Evolutionary conservation across 2,329 filamentous ascomycete species (phyloP).

Genomic region (Aspergillus sp.): DNA sequence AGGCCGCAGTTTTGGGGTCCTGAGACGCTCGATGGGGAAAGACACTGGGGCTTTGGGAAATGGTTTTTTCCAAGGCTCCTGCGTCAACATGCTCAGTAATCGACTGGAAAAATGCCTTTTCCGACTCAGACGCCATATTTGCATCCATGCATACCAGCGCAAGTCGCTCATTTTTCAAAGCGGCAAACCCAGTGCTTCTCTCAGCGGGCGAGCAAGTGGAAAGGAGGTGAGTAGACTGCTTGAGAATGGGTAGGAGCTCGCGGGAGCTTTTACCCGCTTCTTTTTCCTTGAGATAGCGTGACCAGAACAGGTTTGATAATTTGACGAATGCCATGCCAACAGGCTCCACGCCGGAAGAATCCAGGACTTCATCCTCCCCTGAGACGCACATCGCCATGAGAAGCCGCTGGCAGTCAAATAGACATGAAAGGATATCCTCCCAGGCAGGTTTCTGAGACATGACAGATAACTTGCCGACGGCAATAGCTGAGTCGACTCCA

Average conservation of each 20-base stretch:
- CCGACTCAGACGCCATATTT: constrained; percentile 35
- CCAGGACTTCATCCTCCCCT: constrained; percentile 6
- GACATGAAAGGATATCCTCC: constrained; percentile 35
- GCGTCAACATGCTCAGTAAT: constrained; percentile 41
- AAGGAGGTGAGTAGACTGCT: constrained; percentile 41
- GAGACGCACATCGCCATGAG: constrained; percentile 27
- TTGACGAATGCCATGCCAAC: constrained; percentile 34
- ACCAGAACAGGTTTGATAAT: constrained; percentile 49
- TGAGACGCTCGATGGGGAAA: constrained; percentile 30
- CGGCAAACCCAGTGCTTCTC: constrained; percentile 38
- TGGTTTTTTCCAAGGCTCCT: constrained; percentile 34
- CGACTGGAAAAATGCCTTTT: constrained; percentile 38
- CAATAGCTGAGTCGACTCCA: constrained; percentile 40
- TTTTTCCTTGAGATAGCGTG: constrained; percentile 44
- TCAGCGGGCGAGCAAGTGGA: constrained; percentile 33
- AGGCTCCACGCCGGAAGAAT: constrained; percentile 18
- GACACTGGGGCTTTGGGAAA: constrained; percentile 22
- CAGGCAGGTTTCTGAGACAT: constrained; percentile 37
- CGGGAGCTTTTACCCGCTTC: constrained; percentile 32
- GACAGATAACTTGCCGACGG: constrained; percentile 39
- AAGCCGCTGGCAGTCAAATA: constrained; percentile 38
- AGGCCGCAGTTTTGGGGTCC: constrained; percentile 34
- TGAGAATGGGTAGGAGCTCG: constrained; percentile 39
- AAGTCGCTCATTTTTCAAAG: constrained; percentile 46
- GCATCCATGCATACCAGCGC: constrained; percentile 41